Percentiles rank a stretch among this genome's conserved stretches.
These are phyloP conservation scores for Russula dissimulans DNA, from an alignment of 768 basidiomycete species.

Conservation along the genomic window DNA sequence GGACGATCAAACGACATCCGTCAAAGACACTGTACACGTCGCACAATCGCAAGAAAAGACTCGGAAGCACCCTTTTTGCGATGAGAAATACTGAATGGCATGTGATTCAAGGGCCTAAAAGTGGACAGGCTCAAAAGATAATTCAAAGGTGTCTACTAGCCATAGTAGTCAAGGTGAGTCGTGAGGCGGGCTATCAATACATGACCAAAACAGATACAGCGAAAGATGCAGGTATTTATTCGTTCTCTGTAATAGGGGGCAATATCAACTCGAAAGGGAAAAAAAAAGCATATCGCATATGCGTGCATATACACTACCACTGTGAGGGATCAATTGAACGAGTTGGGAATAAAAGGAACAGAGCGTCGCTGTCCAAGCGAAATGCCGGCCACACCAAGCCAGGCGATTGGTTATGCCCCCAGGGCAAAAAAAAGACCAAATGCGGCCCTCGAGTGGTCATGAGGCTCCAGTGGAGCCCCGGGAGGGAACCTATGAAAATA, in stretches of 20 bases:
- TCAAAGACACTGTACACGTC: not conserved
- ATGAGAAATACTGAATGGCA: not conserved
- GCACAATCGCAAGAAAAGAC: not conserved
- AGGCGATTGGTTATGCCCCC: not conserved
- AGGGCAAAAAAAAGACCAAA: not conserved
- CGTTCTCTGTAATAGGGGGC: not conserved
- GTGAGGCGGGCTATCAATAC: slow-evolving; percentile 9
- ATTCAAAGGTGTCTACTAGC: slow-evolving; percentile 1
- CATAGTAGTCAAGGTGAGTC: not conserved
- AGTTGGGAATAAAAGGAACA: not conserved
- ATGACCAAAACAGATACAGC: slow-evolving; percentile 7
- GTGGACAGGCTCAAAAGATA: not conserved
- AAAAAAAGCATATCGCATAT: not conserved
- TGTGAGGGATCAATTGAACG: not conserved
- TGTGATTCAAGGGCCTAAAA: not conserved
- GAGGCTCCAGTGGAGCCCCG: not conserved
- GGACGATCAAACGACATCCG: not conserved
- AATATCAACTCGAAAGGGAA: not conserved
- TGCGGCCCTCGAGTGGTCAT: not conserved
- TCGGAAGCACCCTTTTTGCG: not conserved
- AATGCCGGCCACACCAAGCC: not conserved
- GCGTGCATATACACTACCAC: not conserved
- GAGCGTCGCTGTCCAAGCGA: not conserved
- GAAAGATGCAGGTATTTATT: slow-evolving; percentile 1
- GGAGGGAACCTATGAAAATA: not conserved